Conservation (phyloP, 192 early-diverging fungal species). For the Dispira simplex region DNA sequence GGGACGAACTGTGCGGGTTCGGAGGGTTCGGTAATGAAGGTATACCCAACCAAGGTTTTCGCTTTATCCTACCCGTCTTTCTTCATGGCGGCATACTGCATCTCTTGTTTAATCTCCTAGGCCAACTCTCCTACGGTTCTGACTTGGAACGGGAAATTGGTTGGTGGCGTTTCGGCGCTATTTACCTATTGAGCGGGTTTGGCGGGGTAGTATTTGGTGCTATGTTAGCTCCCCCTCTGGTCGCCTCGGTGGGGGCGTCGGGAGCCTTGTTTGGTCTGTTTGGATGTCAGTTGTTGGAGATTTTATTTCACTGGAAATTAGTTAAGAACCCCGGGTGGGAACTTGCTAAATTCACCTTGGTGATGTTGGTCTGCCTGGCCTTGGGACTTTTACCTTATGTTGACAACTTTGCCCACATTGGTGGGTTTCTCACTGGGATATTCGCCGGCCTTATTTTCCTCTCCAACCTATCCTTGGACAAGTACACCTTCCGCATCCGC, state of each 20-base stretch:
- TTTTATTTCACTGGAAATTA: conserved; percentile 60
- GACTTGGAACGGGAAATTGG: conserved; percentile 67
- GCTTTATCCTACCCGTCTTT: conserved; percentile 70
- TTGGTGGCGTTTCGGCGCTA: conserved; percentile 44
- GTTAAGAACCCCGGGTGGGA: conserved; percentile 48
- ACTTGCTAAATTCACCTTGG: conserved; percentile 41
- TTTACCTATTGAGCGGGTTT: conserved; percentile 60
- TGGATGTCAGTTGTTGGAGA: conserved; percentile 58
- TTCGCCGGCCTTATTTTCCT: conserved; percentile 52
- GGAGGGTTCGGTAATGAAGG: conserved; percentile 28
- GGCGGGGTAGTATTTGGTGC: conserved; percentile 69
- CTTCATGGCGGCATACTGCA: conserved; percentile 73
- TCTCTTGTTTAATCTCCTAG: conserved; percentile 53
- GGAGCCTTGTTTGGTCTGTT: conserved; percentile 55
- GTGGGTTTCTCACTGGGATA: conserved; percentile 52
- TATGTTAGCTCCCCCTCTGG: conserved; percentile 1
- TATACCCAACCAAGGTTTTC: conserved; percentile 56
- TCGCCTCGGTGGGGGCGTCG: conserved; percentile 41
- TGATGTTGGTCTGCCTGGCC: conserved; percentile 45
- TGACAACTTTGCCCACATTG: conserved; percentile 82
- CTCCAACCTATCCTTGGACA: conserved; percentile 45
- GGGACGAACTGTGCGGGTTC: conserved; percentile 46
- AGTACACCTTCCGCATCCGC: conserved; percentile 18
- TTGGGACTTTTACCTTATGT: conserved; percentile 60
- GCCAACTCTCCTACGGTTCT: conserved; percentile 53